Evolutionary conservation across 2,329 filamentous ascomycete species (phyloP), one percentile per base, ranked within the genome.

Genomic region (Lasiodiplodia gonubiensis): DNA sequence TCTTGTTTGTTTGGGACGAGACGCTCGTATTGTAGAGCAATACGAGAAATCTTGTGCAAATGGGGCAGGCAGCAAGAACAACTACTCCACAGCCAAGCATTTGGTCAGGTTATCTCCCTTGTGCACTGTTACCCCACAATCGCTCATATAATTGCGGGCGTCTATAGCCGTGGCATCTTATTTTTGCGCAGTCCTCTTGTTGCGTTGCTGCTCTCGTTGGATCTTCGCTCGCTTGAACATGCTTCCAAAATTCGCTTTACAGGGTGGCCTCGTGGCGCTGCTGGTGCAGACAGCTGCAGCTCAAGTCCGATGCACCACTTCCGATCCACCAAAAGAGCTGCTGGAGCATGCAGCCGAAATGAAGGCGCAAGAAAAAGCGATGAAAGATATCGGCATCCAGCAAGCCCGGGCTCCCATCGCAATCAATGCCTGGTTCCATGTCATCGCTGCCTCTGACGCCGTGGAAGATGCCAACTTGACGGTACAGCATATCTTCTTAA

Each of bases 31-130:
- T 18, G 14, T 23, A 18, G 2, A 30, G 18, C 18, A 61, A 61
- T 61, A 61, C 57, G 57, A 61, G 39, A 14, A 25, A 12, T 21
- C 57, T 61, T 61, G 39, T 49, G 23, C 57, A 12, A 61, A 61
- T 42, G 42, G 49, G 57, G 57, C 57, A 61, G 55, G 55, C 55
- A 60, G 27, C 25, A 60, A 60, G 55, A 60, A 25, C 39, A 16
- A 5, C 4, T 1, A 25, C 16, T 48, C 55, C 39, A 60, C 55
- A 48, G 39, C 55, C 39, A 60, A 49, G 55, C 21, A 14, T 18
- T 16, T n/a, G 18, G 4, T 35, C 23, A 23, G 21, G 39, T 5
- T 11, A 27, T 46, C 54, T 21, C 18, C 11, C 27, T n/a, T 2
- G 1, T 39, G 2, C 23, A 4, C 53, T 35, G 21, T 37, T n/a